Conservation (phyloP, 768 basidiomycete genomes). For the Lepiota venenata region DNA sequence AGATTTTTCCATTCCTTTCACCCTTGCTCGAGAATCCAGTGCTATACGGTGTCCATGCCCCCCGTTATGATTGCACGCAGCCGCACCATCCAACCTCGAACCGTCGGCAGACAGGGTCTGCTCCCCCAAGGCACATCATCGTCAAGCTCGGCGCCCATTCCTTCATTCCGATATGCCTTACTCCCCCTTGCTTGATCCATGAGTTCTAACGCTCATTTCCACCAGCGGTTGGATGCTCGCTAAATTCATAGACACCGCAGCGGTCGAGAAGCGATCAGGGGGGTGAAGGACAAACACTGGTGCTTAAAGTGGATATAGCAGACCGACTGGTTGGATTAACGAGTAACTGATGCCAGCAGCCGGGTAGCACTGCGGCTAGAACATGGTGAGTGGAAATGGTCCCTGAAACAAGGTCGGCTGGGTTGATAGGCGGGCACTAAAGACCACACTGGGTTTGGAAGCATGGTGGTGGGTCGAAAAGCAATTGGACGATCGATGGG, state of each 20-base stretch:
- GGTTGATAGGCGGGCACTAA: no score
- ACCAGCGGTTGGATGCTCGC: neutral
- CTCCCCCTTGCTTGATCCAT: neutral
- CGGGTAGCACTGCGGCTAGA: neutral
- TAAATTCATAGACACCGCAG: neutral
- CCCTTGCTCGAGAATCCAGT: neutral
- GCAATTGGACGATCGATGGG: no score
- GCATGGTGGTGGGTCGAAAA: no score
- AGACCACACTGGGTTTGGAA: no score
- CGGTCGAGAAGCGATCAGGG: neutral
- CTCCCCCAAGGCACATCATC: neutral
- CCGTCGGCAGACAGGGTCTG: neutral
- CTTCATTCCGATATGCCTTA: neutral
- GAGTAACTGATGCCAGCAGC: neutral
- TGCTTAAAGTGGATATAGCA: neutral
- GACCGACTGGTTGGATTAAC: neutral
- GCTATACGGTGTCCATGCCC: neutral
- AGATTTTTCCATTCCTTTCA: neutral
- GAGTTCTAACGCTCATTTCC: neutral
- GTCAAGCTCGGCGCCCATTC: neutral
- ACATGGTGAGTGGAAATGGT: neutral
- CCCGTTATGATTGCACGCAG: neutral
- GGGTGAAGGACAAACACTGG: neutral
- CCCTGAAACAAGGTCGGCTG: neutral
- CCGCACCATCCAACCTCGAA: neutral